phyloP scores from a whole-genome alignment of 768 basidiomycete genomes.

The Kwoniella newhampshirensis region DNA sequence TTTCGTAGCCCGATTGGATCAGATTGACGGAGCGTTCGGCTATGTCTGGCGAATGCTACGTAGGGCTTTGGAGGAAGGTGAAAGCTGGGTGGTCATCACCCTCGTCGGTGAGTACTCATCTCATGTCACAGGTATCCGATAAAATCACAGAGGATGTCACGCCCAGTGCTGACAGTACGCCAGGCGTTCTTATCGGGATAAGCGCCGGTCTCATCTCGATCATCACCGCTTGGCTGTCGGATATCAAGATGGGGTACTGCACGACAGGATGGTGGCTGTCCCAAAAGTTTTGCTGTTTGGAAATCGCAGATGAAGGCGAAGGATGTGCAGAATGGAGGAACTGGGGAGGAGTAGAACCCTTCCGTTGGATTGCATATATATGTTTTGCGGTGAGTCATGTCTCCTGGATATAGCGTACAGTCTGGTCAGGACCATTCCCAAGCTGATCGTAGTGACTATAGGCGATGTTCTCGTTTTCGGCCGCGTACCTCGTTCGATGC shows the following conservation, averaged over 20 bases:
- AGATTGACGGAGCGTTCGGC: slow-evolving; percentile 45
- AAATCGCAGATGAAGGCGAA: slow-evolving; percentile 71
- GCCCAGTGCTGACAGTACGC: neutral
- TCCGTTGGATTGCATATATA: slow-evolving; percentile 78
- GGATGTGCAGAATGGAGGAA: slow-evolving; percentile 85
- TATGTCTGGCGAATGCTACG: slow-evolving; percentile 64
- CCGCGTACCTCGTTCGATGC: slow-evolving; percentile 81
- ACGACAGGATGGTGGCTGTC: slow-evolving; percentile 97
- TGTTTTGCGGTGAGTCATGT: slow-evolving; percentile 73
- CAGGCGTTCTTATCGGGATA: slow-evolving; percentile 85
- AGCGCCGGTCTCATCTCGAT: slow-evolving; percentile 96
- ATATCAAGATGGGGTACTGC: slow-evolving; percentile 97
- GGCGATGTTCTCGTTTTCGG: slow-evolving; percentile 78
- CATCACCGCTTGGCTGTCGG: slow-evolving; percentile 93
- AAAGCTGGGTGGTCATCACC: slow-evolving; percentile 89
- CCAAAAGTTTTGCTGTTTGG: slow-evolving; percentile 97
- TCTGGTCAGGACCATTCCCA: neutral
- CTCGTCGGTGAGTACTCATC: slow-evolving; percentile 70
- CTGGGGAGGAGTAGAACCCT: slow-evolving; percentile 72
- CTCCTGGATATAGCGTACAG: neutral
- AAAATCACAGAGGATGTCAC: too few relatives aligned
- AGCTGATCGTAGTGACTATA: slow-evolving; percentile 47
- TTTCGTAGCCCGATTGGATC: slow-evolving; percentile 52
- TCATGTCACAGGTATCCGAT: too few relatives aligned
- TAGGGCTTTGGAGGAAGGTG: slow-evolving; percentile 66